A percentile compares a stretch with the other conserved stretches of the same genome.
phyloP scores from a whole-genome alignment of 306 rosid species.

The Herpetospermum pedunculosum region DNA sequence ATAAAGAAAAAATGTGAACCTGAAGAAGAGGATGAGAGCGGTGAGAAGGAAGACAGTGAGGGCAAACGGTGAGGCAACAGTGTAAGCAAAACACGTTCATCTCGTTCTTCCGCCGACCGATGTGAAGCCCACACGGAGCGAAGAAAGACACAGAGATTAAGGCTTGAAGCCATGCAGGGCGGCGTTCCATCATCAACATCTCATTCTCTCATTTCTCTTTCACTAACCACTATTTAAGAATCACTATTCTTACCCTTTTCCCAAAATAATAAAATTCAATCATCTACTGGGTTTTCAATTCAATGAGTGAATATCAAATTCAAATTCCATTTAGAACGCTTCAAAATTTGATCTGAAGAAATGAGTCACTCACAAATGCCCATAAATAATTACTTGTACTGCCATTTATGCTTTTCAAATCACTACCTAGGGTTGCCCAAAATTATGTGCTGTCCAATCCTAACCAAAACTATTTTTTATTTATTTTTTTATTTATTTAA shows the following conservation, averaged over 20 bases:
- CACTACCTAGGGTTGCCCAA: constrained; percentile 8
- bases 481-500: not conserved
- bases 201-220: too few species aligned
- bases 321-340: too few species aligned
- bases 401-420: constrained; percentile 2
- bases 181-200: too few species aligned
- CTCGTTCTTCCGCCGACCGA: constrained; percentile 79
- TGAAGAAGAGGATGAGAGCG: constrained; percentile 81
- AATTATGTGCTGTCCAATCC: not conserved
- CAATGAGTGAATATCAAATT: too few species aligned
- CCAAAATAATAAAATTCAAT: too few species aligned
- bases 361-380: constrained; percentile 1
- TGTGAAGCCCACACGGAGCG: constrained; percentile 81
- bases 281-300: too few species aligned
- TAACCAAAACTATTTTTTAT: not conserved
- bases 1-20: constrained; percentile 20
- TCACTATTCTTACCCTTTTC: too few species aligned
- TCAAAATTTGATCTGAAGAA: not conserved
- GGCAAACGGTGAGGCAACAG: constrained; percentile 88
- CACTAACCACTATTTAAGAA: too few species aligned
- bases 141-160: constrained; percentile 81
- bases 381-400: constrained; percentile 1
- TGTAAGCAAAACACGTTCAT: constrained; percentile 85
- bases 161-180: constrained; percentile 91
- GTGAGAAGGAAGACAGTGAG: constrained; percentile 81